Evolutionary conservation across 73 alveolate species (phyloP), one percentile per base, ranked within the genome.

Genomic region (Durusdinium trenchii): DNA sequence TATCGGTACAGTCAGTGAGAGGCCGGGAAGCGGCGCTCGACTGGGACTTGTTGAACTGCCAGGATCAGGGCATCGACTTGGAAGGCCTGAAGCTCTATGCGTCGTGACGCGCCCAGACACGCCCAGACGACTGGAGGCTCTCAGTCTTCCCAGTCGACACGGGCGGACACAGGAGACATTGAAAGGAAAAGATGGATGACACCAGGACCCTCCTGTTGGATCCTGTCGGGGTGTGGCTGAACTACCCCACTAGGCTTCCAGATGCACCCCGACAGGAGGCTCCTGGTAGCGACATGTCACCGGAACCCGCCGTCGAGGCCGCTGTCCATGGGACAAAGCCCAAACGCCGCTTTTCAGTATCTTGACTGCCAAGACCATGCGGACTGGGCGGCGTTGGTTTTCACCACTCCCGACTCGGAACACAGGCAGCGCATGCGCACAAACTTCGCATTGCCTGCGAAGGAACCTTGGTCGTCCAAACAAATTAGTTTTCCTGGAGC

Each of bases 271-370:
- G n/a, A 35, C 32, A 26, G 38, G 38, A 20, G 83, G 23, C 4
- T 48, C 30, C 38, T 32, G 28, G 46, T 5, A 6, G 6, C 83
- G 32, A 62, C 4, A 62, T 6, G 76, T 4, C 10, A 30, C n/a
- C 45, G 36, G 42, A 64, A 1, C 6, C n/a, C 45, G 79, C 46
- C n/a, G n/a, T 20, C 84, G 50, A 84, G 94, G 94, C 94, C 94
- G 6, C 18, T 84, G 75, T 84, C 94, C 50, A 36, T 62, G 9
- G 94, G 94, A 52, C 73, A 84, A 51, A 84, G 94, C 51, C 76
- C 76, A 73, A 84, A 84, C 94, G 50, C 94, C 38, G 94, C 94
- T 61, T 84, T 84, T 51, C 94, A 84, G 94, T 12, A 26, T 10
- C 94, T 84, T 45, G 94, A 28, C 69, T 54, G 64, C 64, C 64